Evolutionary conservation across 23 red algal genomes (phyloP), one percentile per base, ranked within the genome.

Genomic region (Cyanidium caldarium): DNA sequence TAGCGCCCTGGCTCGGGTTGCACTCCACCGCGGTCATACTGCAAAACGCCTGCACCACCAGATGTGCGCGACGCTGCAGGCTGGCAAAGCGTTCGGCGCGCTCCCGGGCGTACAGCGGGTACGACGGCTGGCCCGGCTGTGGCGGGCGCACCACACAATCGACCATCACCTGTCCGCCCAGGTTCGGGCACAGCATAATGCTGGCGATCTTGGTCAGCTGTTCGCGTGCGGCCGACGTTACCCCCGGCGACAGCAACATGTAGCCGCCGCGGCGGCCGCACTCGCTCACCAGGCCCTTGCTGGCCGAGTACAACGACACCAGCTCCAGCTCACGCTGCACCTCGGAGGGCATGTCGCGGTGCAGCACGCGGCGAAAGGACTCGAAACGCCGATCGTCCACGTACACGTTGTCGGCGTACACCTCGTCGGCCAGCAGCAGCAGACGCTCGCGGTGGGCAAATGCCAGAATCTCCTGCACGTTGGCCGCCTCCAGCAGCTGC

Each of bases 371-470:
- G 21, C 85, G 87, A 78, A 98, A 86, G 40, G 79, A 85, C 28
- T 80, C 58, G 45, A 98, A 98, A 33, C 81, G 71, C 71, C 82
- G 87, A 42, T 46, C 68, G 12, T 67, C 38, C 14, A 67, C 43
- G 45, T 98, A 98, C 19, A 88, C 74, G 68, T 98, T 98, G 17
- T 76, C 72, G 35, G 87, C 83, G 65, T 98, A 98, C 20, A 98
- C 92, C 46, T 98, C 92, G 42, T 98, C 92, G 1, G 92, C 92
- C 73, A 98, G 45, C 34, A 98, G 38, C 3, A 98, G 77, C n/a
- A 98, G 65, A 33, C 35, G 65, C 37, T 86, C 67, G 30, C 57
- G 44, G 35, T 88, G 73, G 36, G 82, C 86, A 81, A 88, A 98
- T 15, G 68, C 34, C 38, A 98, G 45, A 0, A 98, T 65, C 26